Evolutionary conservation across 2,329 filamentous ascomycete genomes (phyloP).

Genomic region (Claviceps sorghi): DNA sequence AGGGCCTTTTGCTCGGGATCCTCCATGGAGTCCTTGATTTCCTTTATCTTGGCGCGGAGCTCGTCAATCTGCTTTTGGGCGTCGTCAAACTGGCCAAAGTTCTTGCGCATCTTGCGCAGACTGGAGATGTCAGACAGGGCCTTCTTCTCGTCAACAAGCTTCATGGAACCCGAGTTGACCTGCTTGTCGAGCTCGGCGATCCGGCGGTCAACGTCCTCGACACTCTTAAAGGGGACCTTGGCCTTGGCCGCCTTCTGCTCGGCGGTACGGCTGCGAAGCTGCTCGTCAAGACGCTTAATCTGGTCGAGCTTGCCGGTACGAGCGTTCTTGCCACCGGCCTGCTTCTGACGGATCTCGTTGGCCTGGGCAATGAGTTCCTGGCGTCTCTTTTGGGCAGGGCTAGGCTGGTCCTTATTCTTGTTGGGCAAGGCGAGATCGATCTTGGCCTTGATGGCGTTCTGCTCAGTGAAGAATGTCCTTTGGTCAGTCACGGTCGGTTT

Average conservation of each 20-base stretch:
- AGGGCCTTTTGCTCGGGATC: slow-evolving; percentile 83
- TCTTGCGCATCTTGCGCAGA: slow-evolving; percentile 81
- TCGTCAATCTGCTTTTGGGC: slow-evolving; percentile 81
- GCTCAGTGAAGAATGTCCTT: slow-evolving; percentile 7
- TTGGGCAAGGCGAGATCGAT: slow-evolving; percentile 67
- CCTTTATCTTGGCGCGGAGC: slow-evolving; percentile 72
- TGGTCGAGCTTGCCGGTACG: slow-evolving; percentile 69
- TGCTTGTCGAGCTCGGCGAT: slow-evolving; percentile 69
- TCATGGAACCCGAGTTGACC: slow-evolving; percentile 82
- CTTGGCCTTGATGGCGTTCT: slow-evolving; percentile 82
- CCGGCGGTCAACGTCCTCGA: slow-evolving; percentile 74
- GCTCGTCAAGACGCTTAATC: slow-evolving; percentile 82
- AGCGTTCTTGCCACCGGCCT: slow-evolving; percentile 73
- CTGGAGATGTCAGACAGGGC: slow-evolving; percentile 67
- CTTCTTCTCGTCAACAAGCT: slow-evolving; percentile 95
- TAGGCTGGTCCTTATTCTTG: slow-evolving; percentile 64
- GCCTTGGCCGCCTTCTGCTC: slow-evolving; percentile 78
- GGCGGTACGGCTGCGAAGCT: slow-evolving; percentile 67
- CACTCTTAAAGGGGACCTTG: slow-evolving; percentile 72
- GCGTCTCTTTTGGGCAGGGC: slow-evolving; percentile 66
- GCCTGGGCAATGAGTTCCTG: slow-evolving; percentile 73
- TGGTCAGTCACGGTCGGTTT: slow-evolving; percentile 5
- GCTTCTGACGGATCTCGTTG: slow-evolving; percentile 72
- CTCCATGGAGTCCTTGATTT: slow-evolving; percentile 77
- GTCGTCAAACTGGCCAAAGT: slow-evolving; percentile 71